Base-by-base conservation (phyloP, 805 yeast genomes). In the Suhomyces xylopsoci region DNA sequence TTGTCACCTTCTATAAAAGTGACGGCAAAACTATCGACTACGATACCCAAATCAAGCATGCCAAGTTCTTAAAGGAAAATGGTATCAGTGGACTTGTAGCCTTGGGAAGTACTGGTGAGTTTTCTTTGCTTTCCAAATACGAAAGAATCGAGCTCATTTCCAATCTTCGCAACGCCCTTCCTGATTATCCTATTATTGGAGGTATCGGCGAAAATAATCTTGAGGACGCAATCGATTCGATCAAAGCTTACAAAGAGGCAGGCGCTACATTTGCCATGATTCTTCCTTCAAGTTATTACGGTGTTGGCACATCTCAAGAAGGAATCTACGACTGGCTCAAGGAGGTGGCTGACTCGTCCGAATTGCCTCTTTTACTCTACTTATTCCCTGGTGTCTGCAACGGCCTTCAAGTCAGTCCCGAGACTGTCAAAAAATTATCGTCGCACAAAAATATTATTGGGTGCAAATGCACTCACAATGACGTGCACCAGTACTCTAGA, bases 71-170 rank as follows among this genome's bases (percentile, higher is more conserved):
- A 45, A 63, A 73, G 42, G 60, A 69, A 20, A 69, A 66, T 53
- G 84, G 84, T 8, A 75, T 81, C 51, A 57, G 63, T 45, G 85
- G 85, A 22, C 63, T 77, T 3, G 80, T 79, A 12, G 58, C 80
- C 7, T 68, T 79, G 61, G 85, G 85, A 5, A 78, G 83, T 34
- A 81, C 83, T 14, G 85, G 85, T 38, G 85, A 81, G 61, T 76
- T 77, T 54, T 78, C 79, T 38, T 82, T 80, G 57, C 64, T 80
- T 57, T 73, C 82, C 9, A 67, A 74, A 49, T 56, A 62, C 42
- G 85, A 81, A 65, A 69, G 84, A 55, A 63, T 63, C 12, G 52
- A 65, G 5, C 58, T 74, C 8, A 65, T 76, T 25, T 55, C 61
- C 19, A 54, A 62, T 10, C 54, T 78, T 47, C 76, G 67, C 45